Base-by-base conservation (phyloP, 2,329 filamentous ascomycete species). In the Huntiella omanensis region DNA sequence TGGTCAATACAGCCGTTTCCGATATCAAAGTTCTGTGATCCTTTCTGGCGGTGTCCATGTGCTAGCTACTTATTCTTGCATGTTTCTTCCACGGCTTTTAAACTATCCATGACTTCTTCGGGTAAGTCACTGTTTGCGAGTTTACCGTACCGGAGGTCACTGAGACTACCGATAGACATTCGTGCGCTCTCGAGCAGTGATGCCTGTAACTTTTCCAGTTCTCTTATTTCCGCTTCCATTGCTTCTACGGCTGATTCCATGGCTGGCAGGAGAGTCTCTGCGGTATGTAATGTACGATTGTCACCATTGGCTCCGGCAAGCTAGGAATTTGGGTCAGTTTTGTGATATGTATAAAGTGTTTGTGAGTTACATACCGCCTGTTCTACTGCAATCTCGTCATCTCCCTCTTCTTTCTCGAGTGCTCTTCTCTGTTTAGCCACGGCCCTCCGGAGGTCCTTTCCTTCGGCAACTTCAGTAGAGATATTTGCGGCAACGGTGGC, bases 81-180 rank as follows among this genome's bases (percentile, higher is more conserved):
- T 28, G 40, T 43, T 16, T 39, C 32, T 15, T 47, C 45, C 33
- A 85, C 64, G 51, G 70, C 68, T 51, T 67, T 64, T 33, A 91
- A 63, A 4, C 78, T 78, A 40, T 78, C 71, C 13, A 85, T 63
- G 28, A 84, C 72, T 53, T 86, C 78, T 40, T 75, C 69, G 19
- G 67, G 68, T 32, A 87, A 62, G 49, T 75, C 68, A 16, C 68
- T 60, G 52, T 82, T 80, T 33, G 73, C 69, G 49, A 91, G 71
- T 47, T 77, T 77, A 34, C 86, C 85, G 55, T 91, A 88, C 40
- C 83, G 76, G 47, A 93, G 67, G 60, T 92, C 83, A 59, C 84
- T 92, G 58, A 94, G 64, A 41, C 73, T 75, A 32, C 80, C 80
- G 12, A 91, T 71, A 0, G 71, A 78, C 47, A 75, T 69, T 52